These are phyloP conservation scores for Kuraishia piskuri DNA, from an alignment of 805 yeast species.

Conservation along the genomic window DNA sequence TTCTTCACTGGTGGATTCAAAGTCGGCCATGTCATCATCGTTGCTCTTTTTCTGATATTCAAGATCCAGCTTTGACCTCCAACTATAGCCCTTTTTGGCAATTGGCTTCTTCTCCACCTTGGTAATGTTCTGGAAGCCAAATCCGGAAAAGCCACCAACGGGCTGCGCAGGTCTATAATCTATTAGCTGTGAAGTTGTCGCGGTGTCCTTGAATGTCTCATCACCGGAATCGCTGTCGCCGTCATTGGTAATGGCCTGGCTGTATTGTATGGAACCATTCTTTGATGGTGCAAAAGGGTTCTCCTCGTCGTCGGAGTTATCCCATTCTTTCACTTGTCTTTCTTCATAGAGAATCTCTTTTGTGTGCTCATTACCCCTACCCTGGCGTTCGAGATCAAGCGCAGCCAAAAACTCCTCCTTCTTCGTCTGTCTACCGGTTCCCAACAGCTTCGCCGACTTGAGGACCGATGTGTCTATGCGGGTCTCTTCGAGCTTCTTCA, in stretches of 20 bases:
- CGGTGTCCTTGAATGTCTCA: conserved; percentile 13
- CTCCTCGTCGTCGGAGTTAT: conserved; percentile 25
- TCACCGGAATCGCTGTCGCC: conserved; percentile 12
- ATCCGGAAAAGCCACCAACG: conserved; percentile 61
- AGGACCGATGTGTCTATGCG: conserved; percentile 63
- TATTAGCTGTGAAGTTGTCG: conserved; percentile 36
- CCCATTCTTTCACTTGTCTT: conserved; percentile 57
- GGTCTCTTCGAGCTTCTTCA: conserved; percentile 63
- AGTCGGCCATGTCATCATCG: conserved; percentile 56
- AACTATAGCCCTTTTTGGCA: conserved; percentile 50
- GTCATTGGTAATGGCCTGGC: neutral
- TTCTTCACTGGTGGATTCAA: conserved; percentile 27
- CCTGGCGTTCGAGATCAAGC: conserved; percentile 59
- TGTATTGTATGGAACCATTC: neutral
- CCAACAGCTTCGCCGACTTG: conserved; percentile 70
- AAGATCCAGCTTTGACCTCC: conserved; percentile 56
- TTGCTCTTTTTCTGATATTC: conserved; percentile 32
- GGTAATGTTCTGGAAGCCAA: conserved; percentile 52
- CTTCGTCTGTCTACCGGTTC: conserved; percentile 60
- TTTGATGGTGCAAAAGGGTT: conserved; percentile 9
- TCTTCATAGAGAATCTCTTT: conserved; percentile 62
- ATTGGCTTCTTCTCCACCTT: conserved; percentile 40
- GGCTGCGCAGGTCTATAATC: conserved; percentile 61
- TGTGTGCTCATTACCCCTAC: conserved; percentile 56
- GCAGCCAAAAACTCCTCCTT: conserved; percentile 72